phyloP scores from a whole-genome alignment of 192 early-diverging fungal genomes.

The Pilaira anomala region DNA sequence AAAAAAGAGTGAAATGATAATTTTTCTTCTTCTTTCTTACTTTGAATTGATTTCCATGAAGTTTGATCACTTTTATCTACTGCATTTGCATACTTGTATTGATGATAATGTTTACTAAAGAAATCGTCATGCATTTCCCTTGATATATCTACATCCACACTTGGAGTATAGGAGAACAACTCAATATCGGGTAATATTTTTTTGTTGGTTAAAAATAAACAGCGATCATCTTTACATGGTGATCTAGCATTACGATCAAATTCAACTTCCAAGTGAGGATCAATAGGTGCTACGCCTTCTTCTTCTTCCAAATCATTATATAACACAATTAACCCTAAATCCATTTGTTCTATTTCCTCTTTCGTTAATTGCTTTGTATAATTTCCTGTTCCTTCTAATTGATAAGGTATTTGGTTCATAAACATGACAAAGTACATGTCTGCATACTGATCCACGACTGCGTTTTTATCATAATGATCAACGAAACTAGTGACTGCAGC shows the following conservation, averaged over 20 bases:
- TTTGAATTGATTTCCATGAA: constrained; percentile 39
- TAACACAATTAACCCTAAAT: background rate
- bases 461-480: constrained; percentile 46
- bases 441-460: constrained; percentile 47
- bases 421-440: constrained; percentile 56
- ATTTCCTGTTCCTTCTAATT: constrained; percentile 32
- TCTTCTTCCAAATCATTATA: constrained; percentile 2
- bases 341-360: constrained; percentile 10
- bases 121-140: constrained; percentile 46
- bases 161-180: constrained; percentile 48
- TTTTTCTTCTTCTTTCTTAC: constrained; percentile 17
- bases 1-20: background rate
- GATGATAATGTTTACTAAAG: constrained; percentile 34
- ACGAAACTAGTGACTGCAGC: constrained; percentile 48
- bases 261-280: constrained; percentile 12
- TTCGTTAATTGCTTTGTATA: background rate
- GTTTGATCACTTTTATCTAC: constrained; percentile 50
- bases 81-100: constrained; percentile 44
- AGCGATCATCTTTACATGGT: constrained; percentile 50
- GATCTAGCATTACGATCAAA: constrained; percentile 44
- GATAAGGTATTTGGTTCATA: constrained; percentile 54
- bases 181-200: constrained; percentile 44
- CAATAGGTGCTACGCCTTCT: background rate
- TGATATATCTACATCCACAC: constrained; percentile 45
- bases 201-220: constrained; percentile 53